Base-by-base conservation (phyloP, 2,329 filamentous ascomycete genomes). In the Xylariaceae sp. region DNA sequence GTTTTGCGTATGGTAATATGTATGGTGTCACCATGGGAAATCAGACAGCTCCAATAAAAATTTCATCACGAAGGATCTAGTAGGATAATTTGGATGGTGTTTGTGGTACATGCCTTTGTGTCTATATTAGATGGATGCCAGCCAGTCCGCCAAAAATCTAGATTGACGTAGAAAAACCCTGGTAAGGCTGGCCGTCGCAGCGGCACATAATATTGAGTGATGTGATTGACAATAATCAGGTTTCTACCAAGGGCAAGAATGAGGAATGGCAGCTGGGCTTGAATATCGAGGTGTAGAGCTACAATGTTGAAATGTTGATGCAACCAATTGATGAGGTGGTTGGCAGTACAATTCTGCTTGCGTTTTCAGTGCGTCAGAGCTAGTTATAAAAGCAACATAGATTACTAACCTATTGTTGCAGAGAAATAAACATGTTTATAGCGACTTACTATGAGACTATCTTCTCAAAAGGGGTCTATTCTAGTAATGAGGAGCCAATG, bases 11-110 rank as follows among this genome's bases (percentile, higher is more conserved):
- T 81, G 72, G 73, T 75, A 75, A 78, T 71, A 74, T 72, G 61
- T 60, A 67, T 69, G 69, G 76, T 79, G 77, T 89, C 86, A 81
- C 78, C 84, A 87, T 74, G 69, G 71, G 71, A 77, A 82, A 74
- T 81, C 75, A 85, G 87, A 90, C 86, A 89, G 87, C 87, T 90
- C 87, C 87, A 90, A 89, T 89, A 88, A 77, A 60, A 66, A 64
- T 77, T 80, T 81, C 78, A 81, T 70, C 67, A 69, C 60, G 18
- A 49, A 18, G 30, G 35, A 30, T 50, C 39, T 16, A 16, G 29
- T 9, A 21, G 30, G 10, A 16, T 33, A 47, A 20, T 16, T 44
- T 20, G 39, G 43, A 30, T 43, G 43, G 21, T 13, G 8, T 26
- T 41, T 4, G 8, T 15, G 21, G 11, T 18, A 48, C 53, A 21